Evolutionary conservation across 352 stramenopile species (phyloP).

Genomic region (Phytophthora cactorum): DNA sequence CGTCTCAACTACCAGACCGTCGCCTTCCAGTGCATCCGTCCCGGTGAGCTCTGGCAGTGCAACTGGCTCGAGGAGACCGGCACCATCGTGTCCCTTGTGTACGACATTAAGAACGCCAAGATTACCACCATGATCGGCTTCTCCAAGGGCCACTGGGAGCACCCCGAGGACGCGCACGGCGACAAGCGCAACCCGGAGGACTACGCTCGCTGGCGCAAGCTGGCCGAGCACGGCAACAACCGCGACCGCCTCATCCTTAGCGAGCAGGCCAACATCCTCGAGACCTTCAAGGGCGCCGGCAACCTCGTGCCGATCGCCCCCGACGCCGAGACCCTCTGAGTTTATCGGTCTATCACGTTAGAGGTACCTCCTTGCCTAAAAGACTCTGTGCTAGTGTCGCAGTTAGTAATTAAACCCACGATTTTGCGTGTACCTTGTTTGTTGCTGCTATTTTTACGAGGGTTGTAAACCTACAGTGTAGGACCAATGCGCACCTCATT

Average conservation of each 20-base stretch:
- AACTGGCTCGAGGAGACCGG: slow-evolving; percentile 70
- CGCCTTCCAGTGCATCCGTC: slow-evolving; percentile 61
- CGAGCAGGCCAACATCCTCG: slow-evolving; percentile 58
- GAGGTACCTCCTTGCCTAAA: slow-evolving; percentile 14
- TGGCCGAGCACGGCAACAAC: slow-evolving; percentile 53
- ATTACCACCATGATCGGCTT: slow-evolving; percentile 63
- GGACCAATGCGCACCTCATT: not conserved
- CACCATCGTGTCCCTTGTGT: slow-evolving; percentile 59
- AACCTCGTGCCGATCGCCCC: slow-evolving; percentile 55
- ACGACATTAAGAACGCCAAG: slow-evolving; percentile 56
- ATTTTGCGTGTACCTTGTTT: slow-evolving; percentile 22
- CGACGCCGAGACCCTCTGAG: slow-evolving; percentile 53
- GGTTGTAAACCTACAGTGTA: too few species aligned
- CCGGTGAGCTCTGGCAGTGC: slow-evolving; percentile 64
- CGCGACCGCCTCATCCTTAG: slow-evolving; percentile 56
- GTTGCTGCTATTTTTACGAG: too few species aligned
- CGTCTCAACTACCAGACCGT: slow-evolving; percentile 68
- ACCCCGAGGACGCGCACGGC: slow-evolving; percentile 50
- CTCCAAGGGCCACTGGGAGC: slow-evolving; percentile 65
- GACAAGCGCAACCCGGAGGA: slow-evolving; percentile 67
- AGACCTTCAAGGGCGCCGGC: slow-evolving; percentile 44
- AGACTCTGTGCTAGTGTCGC: slow-evolving; percentile 11
- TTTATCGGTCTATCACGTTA: slow-evolving; percentile 7
- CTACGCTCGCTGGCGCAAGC: slow-evolving; percentile 59
- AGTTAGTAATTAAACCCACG: slow-evolving; percentile 32